Conservation (phyloP, 1,284 basidiomycete genomes). For the Pseudozyma hubeiensis region DNA sequence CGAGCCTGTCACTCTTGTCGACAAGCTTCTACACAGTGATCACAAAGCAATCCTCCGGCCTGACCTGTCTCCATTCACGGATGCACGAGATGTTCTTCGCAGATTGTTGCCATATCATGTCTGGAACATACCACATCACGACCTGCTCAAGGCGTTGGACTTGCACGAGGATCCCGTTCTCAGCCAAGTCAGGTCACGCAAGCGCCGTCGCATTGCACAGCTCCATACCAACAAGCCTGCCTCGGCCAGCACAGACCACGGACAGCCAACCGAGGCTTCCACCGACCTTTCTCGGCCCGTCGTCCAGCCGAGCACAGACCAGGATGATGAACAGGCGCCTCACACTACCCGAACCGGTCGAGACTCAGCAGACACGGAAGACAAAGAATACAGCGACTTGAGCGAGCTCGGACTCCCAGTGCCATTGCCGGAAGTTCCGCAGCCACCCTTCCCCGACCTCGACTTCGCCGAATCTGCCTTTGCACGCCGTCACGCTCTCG, state of each 20-base stretch:
- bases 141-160: slow-evolving; percentile 39
- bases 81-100: slow-evolving; percentile 54
- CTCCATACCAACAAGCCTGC: slow-evolving; percentile 6
- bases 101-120: slow-evolving; percentile 65
- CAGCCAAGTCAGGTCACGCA: slow-evolving; percentile 26
- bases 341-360: no score
- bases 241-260: not conserved
- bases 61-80: slow-evolving; percentile 55
- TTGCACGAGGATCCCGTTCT: slow-evolving; percentile 36
- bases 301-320: not conserved
- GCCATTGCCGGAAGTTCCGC: slow-evolving; percentile 25
- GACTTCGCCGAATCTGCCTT: slow-evolving; percentile 48
- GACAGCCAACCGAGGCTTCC: not conserved
- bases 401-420: slow-evolving; percentile 37
- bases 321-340: slow-evolving; percentile 2
- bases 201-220: slow-evolving; percentile 32
- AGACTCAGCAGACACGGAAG: not conserved
- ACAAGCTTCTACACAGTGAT: slow-evolving; percentile 30
- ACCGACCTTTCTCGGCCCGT: not conserved
- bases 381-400: slow-evolving; percentile 1
- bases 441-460: slow-evolving; percentile 45
- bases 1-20: slow-evolving; percentile 12
- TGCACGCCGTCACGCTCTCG: slow-evolving; percentile 33
- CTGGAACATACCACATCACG: slow-evolving; percentile 62
- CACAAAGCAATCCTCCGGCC: slow-evolving; percentile 56